Conservation (phyloP, 2,329 filamentous ascomycete genomes). For the Penicillium italicum region DNA sequence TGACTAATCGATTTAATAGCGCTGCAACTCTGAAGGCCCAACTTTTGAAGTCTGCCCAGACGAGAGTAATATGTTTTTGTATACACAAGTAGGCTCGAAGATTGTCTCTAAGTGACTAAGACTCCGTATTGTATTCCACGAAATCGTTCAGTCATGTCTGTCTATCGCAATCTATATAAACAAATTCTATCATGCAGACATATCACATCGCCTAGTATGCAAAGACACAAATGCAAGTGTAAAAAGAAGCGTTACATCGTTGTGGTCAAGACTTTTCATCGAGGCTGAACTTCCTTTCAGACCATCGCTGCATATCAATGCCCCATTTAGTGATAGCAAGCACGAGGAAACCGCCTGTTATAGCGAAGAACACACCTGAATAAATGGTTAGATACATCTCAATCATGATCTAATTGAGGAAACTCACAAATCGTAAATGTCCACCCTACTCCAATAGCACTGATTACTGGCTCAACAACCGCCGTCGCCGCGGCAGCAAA, state of each 20-base stretch:
- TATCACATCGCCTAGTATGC: not conserved
- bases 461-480: conserved; percentile 66
- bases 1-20: conserved; percentile 1
- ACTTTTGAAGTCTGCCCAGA: not conserved
- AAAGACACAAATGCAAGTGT: conserved; percentile 3
- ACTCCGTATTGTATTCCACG: not conserved
- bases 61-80: not conserved
- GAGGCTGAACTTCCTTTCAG: conserved; percentile 25
- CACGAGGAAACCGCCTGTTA: conserved; percentile 29
- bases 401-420: conserved; percentile 22
- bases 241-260: not conserved
- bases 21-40: not conserved
- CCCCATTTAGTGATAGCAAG: conserved; percentile 31
- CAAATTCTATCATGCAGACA: not conserved
- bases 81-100: not conserved
- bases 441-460: conserved; percentile 74
- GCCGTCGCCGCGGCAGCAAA: conserved; percentile 69
- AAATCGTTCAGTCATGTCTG: not conserved
- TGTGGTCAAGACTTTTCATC: conserved; percentile 13
- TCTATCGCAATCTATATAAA: conserved; percentile 3
- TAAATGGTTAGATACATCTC: conserved; percentile 10
- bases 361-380: conserved; percentile 28
- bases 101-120: too few relatives aligned
- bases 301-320: conserved; percentile 35
- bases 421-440: conserved; percentile 66